Evolutionary conservation across 73 alveolate species (phyloP).

Genomic region (Paramecium caudatum): DNA sequence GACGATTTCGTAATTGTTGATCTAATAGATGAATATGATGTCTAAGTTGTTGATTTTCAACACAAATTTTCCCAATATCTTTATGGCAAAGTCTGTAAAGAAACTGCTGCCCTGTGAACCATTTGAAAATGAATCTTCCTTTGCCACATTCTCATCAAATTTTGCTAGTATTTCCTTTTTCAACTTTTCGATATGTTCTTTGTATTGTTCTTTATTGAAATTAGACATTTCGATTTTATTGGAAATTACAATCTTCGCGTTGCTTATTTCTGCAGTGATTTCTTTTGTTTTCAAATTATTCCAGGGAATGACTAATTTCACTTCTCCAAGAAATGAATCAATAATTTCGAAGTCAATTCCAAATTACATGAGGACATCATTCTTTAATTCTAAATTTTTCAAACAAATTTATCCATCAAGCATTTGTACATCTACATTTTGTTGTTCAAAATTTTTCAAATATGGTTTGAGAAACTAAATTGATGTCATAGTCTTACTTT

Average conservation of each 20-base stretch:
- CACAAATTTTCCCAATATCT: slow-evolving; percentile 49
- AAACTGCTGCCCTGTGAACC: not conserved
- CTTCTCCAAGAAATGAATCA: slow-evolving; percentile 50
- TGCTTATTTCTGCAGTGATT: slow-evolving; percentile 18
- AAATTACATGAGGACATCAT: slow-evolving; percentile 39
- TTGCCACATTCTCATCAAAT: slow-evolving; percentile 57
- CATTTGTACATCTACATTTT: slow-evolving; percentile 22
- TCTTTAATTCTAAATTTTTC: slow-evolving; percentile 54
- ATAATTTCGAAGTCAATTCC: slow-evolving; percentile 59
- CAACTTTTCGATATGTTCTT: slow-evolving; percentile 26
- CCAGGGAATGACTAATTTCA: slow-evolving; percentile 58
- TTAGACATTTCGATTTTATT: slow-evolving; percentile 43
- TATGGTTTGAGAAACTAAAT: slow-evolving; percentile 59
- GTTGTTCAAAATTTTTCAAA: slow-evolving; percentile 44
- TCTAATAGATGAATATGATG: slow-evolving; percentile 50
- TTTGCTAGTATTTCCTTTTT: slow-evolving; percentile 43
- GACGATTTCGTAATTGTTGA: slow-evolving; percentile 62
- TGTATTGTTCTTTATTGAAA: slow-evolving; percentile 44
- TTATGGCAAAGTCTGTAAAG: slow-evolving; percentile 18
- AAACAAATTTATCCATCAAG: slow-evolving; percentile 58
- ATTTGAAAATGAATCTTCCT: slow-evolving; percentile 51
- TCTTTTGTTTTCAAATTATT: slow-evolving; percentile 36
- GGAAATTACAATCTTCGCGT: slow-evolving; percentile 59
- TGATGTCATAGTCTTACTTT: not conserved
- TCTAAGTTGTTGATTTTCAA: slow-evolving; percentile 31